These are phyloP conservation scores for Pseudozyma pruni DNA, from an alignment of 1,284 basidiomycete species.

Conservation along the genomic window DNA sequence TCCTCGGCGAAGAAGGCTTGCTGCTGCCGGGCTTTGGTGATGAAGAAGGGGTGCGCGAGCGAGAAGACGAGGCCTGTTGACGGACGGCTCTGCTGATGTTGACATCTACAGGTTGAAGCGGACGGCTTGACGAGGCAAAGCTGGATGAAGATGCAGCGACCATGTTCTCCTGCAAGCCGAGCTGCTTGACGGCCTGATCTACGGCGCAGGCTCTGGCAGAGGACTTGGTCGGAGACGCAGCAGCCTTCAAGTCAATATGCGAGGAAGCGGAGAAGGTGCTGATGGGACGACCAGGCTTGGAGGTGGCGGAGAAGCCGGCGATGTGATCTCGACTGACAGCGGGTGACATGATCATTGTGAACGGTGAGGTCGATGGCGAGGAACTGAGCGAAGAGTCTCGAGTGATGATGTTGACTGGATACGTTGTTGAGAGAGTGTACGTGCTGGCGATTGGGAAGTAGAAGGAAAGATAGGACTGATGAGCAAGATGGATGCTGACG, in stretches of 20 bases:
- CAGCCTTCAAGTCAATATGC: not conserved
- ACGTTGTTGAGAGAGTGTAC: no score
- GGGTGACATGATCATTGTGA: conserved; percentile 28
- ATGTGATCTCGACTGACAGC: not conserved
- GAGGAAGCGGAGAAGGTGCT: not conserved
- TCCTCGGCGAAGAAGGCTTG: conserved; percentile 1
- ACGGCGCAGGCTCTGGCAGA: not conserved
- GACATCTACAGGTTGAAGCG: conserved; percentile 21
- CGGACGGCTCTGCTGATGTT: conserved; percentile 21
- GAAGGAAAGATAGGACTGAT: not conserved
- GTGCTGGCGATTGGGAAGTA: no score
- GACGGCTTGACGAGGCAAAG: conserved; percentile 4
- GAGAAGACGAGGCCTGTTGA: conserved; percentile 2
- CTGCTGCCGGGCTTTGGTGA: conserved; percentile 10
- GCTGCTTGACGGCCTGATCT: conserved; percentile 12
- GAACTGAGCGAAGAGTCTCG: not conserved
- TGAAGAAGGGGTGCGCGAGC: not conserved
- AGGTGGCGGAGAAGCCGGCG: not conserved
- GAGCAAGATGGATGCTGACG: no score
- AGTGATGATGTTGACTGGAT: not conserved
- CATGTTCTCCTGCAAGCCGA: not conserved
- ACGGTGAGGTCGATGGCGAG: not conserved
- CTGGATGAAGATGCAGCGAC: not conserved
- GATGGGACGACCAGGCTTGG: conserved; percentile 1
- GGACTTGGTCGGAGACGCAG: not conserved